Evolutionary conservation across 345 rosid genomes (phyloP).

Genomic region (Boechera divaricarpa): DNA sequence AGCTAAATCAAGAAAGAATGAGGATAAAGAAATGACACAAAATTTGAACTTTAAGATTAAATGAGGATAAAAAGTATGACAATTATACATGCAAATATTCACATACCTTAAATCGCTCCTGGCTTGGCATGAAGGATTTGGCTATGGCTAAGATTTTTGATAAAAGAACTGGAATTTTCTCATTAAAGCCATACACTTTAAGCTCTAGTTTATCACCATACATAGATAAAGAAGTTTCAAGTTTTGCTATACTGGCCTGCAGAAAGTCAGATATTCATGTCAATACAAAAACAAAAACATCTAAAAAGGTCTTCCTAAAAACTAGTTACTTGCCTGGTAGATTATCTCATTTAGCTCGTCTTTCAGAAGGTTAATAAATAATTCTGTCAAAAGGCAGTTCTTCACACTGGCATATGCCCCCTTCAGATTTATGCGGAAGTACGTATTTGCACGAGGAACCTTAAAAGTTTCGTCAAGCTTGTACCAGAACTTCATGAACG

Average conservation of each 20-base stretch:
- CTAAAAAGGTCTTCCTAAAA: conserved; percentile 22
- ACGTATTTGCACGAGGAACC: conserved; percentile 88
- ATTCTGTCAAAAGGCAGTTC: conserved; percentile 78
- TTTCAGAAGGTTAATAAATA: conserved; percentile 83
- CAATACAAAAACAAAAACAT: conserved; percentile 30
- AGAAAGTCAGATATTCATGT: conserved; percentile 29
- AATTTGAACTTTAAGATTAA: background rate
- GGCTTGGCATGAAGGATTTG: conserved; percentile 74
- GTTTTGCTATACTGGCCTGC: conserved; percentile 95
- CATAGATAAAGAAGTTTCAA: conserved; percentile 80
- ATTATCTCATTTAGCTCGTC: conserved; percentile 89
- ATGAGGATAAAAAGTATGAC: background rate
- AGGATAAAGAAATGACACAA: conserved; percentile 1
- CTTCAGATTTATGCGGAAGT: conserved; percentile 83
- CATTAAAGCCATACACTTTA: conserved; percentile 90
- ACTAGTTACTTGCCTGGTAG: conserved; percentile 71
- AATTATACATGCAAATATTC: conserved; percentile 7
- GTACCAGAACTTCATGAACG: conserved; percentile 90
- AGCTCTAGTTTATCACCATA: conserved; percentile 82
- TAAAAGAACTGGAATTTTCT: conserved; percentile 78
- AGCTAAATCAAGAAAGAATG: conserved; percentile 6
- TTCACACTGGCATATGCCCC: conserved; percentile 71
- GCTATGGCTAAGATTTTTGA: conserved; percentile 69
- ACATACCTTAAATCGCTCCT: conserved; percentile 82
- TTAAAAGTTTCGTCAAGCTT: conserved; percentile 85